Base-by-base conservation (phyloP, 257 asterid species). In the Fraxinus excelsior region DNA sequence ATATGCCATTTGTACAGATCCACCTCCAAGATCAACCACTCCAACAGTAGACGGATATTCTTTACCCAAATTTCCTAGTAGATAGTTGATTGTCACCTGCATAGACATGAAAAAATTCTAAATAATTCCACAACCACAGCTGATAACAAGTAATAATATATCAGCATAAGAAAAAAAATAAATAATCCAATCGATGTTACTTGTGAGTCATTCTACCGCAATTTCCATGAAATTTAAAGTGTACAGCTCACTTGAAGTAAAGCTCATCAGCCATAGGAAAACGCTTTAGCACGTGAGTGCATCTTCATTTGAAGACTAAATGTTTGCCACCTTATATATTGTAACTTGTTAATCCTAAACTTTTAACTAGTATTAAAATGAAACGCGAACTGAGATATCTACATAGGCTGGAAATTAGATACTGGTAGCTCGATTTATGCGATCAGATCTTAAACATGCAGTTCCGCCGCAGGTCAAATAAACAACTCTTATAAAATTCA, bases 1-100 rank as follows among this genome's bases (percentile, higher is more conserved):
- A 83, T 91, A 93, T 9, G 97, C 91, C 96, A 93, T 87, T 76
- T 93, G 96, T 65, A 93, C 91, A 71, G 98, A 91, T 71, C 94
- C 98, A 80, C 96, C 98, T 51, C 98, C 98, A 75, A 93, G 93
- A 83, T 91, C 97, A 82, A 93, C 86, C 51, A 91, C 91, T 67
- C 96, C 96, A 75, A 90, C 85, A 10, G 97, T 91, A 23, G 74
- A 68, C 3, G 84, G 65, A 74, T 90, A 90, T n/a, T 58, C 5
- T 76, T 90, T 85, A 10, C 97, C 96, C 86, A 91, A 85, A 75
- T 81, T 90, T 37, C 96, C 97, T 76, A 88, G 75, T 76, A 93
- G 76, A 84, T 90, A 93, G 84, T 93, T 91, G 42, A 93, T 85
- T 21, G 96, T 90, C 67, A 85, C 92, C 98, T 93, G 86, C 76